These are phyloP conservation scores for Mucor irregularis DNA, from an alignment of 371 early-diverging fungal species.

Conservation along the genomic window DNA sequence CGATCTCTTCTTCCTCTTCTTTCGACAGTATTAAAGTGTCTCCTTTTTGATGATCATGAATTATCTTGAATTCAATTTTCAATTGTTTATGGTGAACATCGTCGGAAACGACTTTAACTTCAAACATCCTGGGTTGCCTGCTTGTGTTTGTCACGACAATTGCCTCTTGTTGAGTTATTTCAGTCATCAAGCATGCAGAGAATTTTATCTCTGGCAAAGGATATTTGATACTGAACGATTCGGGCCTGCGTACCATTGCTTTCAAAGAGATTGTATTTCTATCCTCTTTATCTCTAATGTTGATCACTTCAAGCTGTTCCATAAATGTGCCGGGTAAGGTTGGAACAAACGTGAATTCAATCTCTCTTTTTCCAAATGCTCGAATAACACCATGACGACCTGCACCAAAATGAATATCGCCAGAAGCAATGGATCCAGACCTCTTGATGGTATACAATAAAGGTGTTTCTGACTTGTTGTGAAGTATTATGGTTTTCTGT, in stretches of 20 bases:
- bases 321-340: constrained; percentile 82
- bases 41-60: not conserved
- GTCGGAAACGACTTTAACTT: constrained; percentile 62
- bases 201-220: not conserved
- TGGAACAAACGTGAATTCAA: constrained; percentile 90
- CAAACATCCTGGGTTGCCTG: constrained; percentile 74
- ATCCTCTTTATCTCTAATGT: constrained; percentile 83
- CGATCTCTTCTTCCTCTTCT: constrained; percentile 91
- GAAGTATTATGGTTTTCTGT: constrained; percentile 84
- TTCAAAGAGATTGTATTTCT: constrained; percentile 80
- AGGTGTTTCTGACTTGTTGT: constrained; percentile 88
- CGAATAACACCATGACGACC: constrained; percentile 86
- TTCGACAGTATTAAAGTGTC: constrained; percentile 55
- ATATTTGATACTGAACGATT: constrained; percentile 71
- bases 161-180: constrained; percentile 52
- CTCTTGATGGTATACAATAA: constrained; percentile 90
- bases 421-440: constrained; percentile 93
- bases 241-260: constrained; percentile 86
- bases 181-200: not conserved
- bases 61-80: constrained; percentile 42
- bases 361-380: constrained; percentile 86
- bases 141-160: constrained; percentile 79
- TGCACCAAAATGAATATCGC: constrained; percentile 77
- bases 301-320: constrained; percentile 86
- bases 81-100: not conserved